Base-by-base conservation (phyloP, 164 flowering plant species). In the Magnolia changhungtana region DNA sequence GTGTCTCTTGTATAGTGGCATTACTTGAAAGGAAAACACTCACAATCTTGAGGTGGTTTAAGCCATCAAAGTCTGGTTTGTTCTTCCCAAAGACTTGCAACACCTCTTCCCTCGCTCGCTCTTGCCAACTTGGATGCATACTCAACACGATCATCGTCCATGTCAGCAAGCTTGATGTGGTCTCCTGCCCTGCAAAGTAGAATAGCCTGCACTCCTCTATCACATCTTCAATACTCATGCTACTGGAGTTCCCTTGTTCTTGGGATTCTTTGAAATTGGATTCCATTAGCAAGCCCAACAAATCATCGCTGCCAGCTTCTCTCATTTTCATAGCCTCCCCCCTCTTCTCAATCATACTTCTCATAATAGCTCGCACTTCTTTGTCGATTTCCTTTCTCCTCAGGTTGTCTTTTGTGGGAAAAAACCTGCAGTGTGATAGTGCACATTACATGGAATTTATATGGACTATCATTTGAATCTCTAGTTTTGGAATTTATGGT, bases 261-360 rank as follows among this genome's bases (percentile, higher is more conserved):
- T 64, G 67, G 4, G 27, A 64, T 21, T 64, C 67, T 18, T 8
- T 64, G 27, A 64, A 64, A 19, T 64, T 64, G 67, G 67, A 64
- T 20, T 64, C 67, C 67, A 64, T 18, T 64, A 64, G 67, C 67
- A 64, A 64, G 67, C 27, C 67, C 27, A 64, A 20, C 27, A 64
- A 64, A 21, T 64, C 67, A 64, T 64, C 67, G 23, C 19, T 64
- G 10, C 27, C 11, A 3, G 67, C 67, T n/a, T 6, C 5, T 9
- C 67, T 23, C 0, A 1, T 20, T 64, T 64, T 64, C 27, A 64
- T 64, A 64, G 67, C 67, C 67, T 4, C 19, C 67, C 19, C 67
- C 27, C 67, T 64, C 23, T 64, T 64, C 10, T 64, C 67, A 20
- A 64, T 64, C 27, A 64, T 64, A 19, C 23, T 18, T 19, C 67